Evolutionary conservation across 768 basidiomycete genomes (phyloP), one percentile per base, ranked within the genome.

Genomic region (Termitomyces sp.): DNA sequence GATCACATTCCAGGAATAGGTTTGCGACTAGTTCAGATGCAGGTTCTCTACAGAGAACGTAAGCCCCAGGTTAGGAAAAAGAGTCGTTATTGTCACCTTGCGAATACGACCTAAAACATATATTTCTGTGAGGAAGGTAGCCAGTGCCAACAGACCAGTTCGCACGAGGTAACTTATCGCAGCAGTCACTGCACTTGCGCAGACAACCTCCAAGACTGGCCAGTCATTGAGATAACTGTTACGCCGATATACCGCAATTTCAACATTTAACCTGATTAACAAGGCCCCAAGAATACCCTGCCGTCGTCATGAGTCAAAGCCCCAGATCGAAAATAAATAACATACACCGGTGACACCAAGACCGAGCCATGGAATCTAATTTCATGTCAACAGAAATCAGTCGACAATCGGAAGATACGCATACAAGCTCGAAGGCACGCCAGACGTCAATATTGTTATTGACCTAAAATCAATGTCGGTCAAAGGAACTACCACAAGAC

Each of bases 1-100:
- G 71, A 65, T 88, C 85, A 66, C 93, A 95, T 70, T 94, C 92
- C 62, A 86, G 84, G 70, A 94, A 89, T 13, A 94, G 80, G 63
- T 88, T 88, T 10, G 88, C 83, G 7, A 94, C 92, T 22, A 94
- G 76, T 67, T 93, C 90, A 0, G 90, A 92, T 1, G 86, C 77
- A 66, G 87, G 87, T 5, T 85, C 88, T 48, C 87, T 85, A 56
- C 6, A 43, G 53, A 20, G 35, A 18, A 20, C 51, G 38, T 68
- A 48, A 49, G 45, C 26, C 40, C 16, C 26, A 41, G 26, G 14
- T 22, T 7, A 28, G 24, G 14, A 9, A 48, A 11, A 16, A 55
- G 28, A 47, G 45, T 8, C 3, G 22, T 22, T 24, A 22, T 18
- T 8, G 11, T 26, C 10, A 61, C 83, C 83, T 76, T 38, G 86